These are phyloP conservation scores for Gastrolobium bilobum DNA, from an alignment of 306 rosid genomes.

Conservation along the genomic window DNA sequence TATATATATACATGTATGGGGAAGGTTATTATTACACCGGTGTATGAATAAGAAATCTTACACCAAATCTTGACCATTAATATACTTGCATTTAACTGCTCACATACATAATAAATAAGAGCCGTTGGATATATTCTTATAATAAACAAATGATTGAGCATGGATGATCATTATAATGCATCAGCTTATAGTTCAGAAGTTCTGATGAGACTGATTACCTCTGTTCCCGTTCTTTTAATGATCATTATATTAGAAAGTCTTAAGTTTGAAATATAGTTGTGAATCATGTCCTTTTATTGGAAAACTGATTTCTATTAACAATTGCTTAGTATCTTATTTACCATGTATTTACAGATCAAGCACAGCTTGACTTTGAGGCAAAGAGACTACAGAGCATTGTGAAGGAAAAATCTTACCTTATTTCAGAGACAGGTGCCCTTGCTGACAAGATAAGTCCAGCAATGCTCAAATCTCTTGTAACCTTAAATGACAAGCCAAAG, in stretches of 20 bases:
- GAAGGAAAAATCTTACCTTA: conserved; percentile 80
- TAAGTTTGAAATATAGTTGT: conserved; percentile 5
- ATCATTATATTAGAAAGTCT: neutral
- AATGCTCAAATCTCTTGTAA: conserved; percentile 75
- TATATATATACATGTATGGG: no score
- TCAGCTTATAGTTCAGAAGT: conserved; percentile 20
- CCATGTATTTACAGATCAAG: conserved; percentile 70
- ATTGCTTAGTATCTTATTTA: conserved; percentile 15
- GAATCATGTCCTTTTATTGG: conserved; percentile 10
- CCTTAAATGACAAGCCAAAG: conserved; percentile 74
- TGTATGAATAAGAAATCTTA: no score
- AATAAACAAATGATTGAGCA: conserved; percentile 17
- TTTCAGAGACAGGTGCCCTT: conserved; percentile 83
- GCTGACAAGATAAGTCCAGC: conserved; percentile 83
- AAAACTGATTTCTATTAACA: conserved; percentile 17
- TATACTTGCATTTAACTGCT: no score
- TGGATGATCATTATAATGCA: conserved; percentile 31
- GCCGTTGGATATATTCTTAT: neutral
- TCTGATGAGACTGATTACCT: conserved; percentile 24
- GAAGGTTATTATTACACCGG: no score
- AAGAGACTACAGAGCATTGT: conserved; percentile 79
- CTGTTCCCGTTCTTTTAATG: conserved; percentile 8
- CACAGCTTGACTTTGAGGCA: conserved; percentile 74
- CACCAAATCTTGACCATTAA: no score
- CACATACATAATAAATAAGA: no score